Evolutionary conservation across 2,329 filamentous ascomycete species (phyloP), one percentile per base, ranked within the genome.

Genomic region (Clarireedia hainanense): DNA sequence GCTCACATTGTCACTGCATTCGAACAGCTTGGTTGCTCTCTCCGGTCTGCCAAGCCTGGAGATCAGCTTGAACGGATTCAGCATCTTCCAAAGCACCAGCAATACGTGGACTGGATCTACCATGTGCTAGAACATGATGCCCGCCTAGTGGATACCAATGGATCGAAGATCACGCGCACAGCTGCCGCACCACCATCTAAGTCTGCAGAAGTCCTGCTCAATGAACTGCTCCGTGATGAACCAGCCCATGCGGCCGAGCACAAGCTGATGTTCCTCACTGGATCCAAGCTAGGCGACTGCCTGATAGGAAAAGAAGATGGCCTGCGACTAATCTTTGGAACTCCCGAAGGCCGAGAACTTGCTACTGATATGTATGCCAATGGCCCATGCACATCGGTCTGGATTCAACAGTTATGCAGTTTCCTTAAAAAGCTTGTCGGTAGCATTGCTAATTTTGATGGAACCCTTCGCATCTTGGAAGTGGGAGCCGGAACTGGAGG

Each of bases 381-480:
- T 17, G 61, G 46, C 53, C 63, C 65, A 1, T 43, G 67, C 43
- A 60, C 57, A 20, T 42, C 3, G 15, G 37, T 52, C 5, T 47
- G 42, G 26, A 26, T 52, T 37, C 34, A 46, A 15, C 60, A 57
- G 24, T 46, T 61, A 43, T 50, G 50, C 27, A 39, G 54, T 12
- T 59, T 68, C 6, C 14, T 60, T 15, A 37, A 40, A 12, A 36
- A 46, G 17, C 27, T 60, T 2, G 15, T 50, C 3, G 12, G 24
- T 9, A 53, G 27, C 15, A 17, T 57, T 2, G 49, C 53, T 5
- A 52, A 34, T 5, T 15, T 39, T n/a, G 34, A 37, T 6, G 50
- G 39, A 4, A 47, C 57, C 2, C 57, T 75, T 17, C 64, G 66
- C 2, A 72, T 77, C 34, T 66, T 78, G 74, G 17, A 20, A 20